These are phyloP conservation scores for Acanthochlamys bracteata DNA, from an alignment of 106 monocot genomes.

Conservation along the genomic window DNA sequence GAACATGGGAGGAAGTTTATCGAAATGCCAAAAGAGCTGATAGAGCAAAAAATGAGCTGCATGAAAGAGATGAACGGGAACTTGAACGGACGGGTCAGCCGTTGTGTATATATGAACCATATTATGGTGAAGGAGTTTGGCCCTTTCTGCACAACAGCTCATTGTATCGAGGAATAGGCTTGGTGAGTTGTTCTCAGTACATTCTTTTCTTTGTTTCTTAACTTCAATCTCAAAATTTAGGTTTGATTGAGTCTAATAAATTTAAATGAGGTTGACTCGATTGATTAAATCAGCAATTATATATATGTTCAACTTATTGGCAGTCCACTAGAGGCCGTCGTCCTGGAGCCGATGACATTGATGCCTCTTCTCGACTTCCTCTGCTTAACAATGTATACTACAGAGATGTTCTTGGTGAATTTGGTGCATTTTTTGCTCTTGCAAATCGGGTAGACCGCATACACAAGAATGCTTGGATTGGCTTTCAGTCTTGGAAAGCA, in stretches of 20 bases:
- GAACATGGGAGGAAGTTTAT: slow-evolving; percentile 97
- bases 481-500: slow-evolving; percentile 95
- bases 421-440: slow-evolving; percentile 87
- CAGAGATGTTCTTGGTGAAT: slow-evolving; percentile 78
- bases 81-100: slow-evolving; percentile 95
- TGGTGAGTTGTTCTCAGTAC: slow-evolving; percentile 44
- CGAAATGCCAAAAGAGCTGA: slow-evolving; percentile 78
- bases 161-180: slow-evolving; percentile 86
- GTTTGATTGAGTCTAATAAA: too few species aligned
- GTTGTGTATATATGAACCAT: slow-evolving; percentile 97
- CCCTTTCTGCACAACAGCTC: slow-evolving; percentile 85
- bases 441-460: slow-evolving; percentile 78
- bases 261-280: background rate
- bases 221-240: too few species aligned
- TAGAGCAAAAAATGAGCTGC: slow-evolving; percentile 68
- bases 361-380: slow-evolving; percentile 88
- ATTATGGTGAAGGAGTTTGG: slow-evolving; percentile 94
- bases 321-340: slow-evolving; percentile 74
- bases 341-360: slow-evolving; percentile 86
- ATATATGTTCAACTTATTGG: background rate
- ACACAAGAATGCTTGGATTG: slow-evolving; percentile 98
- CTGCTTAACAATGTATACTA: slow-evolving; percentile 63
- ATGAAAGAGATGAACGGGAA: slow-evolving; percentile 89
- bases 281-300: background rate
- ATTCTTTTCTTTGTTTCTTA: too few species aligned